Evolutionary conservation across 1,284 basidiomycete species (phyloP).

Genomic region (Austropuccinia psidii): DNA sequence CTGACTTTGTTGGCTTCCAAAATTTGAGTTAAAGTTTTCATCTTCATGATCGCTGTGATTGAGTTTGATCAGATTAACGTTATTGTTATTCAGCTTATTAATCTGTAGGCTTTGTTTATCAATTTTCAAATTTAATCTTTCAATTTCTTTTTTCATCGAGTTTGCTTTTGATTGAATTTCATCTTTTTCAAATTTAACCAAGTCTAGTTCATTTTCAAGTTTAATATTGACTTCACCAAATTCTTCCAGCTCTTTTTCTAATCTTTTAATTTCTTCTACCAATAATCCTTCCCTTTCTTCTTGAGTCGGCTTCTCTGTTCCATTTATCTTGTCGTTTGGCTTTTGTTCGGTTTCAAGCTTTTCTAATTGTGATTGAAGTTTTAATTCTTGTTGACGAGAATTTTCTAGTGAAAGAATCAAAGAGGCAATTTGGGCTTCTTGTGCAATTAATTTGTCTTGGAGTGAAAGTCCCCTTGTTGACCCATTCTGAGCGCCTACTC

Average conservation of each 20-base stretch:
- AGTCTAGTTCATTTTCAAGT: slow-evolving; percentile 23
- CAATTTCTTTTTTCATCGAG: background rate
- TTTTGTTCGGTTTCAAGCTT: background rate
- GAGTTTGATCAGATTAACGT: no score
- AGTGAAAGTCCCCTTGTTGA: background rate
- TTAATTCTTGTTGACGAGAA: background rate
- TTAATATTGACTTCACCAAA: slow-evolving; percentile 12
- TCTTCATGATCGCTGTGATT: no score
- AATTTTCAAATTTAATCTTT: background rate
- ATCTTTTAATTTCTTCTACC: slow-evolving; percentile 22
- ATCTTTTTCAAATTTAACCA: slow-evolving; percentile 6
- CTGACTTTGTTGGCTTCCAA: no score
- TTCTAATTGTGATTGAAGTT: slow-evolving; percentile 7
- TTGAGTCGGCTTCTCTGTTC: background rate
- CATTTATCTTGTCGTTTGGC: background rate
- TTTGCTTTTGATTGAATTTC: background rate
- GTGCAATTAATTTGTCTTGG: background rate
- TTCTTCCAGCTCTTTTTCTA: slow-evolving; percentile 14
- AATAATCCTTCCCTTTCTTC: slow-evolving; percentile 8
- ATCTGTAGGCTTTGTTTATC: no score
- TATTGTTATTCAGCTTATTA: no score
- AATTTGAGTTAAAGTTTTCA: no score
- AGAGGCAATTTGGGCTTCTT: slow-evolving; percentile 2
- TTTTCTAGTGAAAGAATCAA: slow-evolving; percentile 2
- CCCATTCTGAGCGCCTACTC: background rate